Base-by-base conservation (phyloP, 1,284 basidiomycete genomes). In the Coniferiporia weirii region DNA sequence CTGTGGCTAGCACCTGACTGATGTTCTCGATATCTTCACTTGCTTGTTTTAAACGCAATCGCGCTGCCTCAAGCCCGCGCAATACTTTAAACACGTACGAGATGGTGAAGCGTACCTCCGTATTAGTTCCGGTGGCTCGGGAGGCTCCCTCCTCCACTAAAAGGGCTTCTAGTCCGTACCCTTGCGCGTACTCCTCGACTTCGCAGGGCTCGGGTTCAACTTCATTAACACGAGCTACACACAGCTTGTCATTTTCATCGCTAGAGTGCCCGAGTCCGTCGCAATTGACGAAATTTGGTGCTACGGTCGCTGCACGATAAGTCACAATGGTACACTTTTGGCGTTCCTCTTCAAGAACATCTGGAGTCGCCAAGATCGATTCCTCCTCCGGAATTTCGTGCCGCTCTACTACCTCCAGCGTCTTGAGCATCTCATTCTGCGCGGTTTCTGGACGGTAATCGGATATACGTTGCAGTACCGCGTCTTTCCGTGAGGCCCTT, bases 21-120 rank as follows among this genome's bases (percentile, higher is more conserved):
- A 27, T 15, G 19, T 48, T 34, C 20, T 43, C 45, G 32, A 38
- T 17, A 5, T 56, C 45, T 19, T 15, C 9, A 34, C 35, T 34
- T 12, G 34, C 45, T 7, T 17, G 34, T 12, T 17, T 35, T 10
- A 38, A 22, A 7, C 48, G 17, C 9, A 48, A 32, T 22, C 34
- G 46, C 20, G 45, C 54, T 22, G n/a, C 34, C 35, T 56, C 45
- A 7, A 56, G 54, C 46, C 46, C 54, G n/a, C 43, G 12, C 22
- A 38, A 22, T 12, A 54, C 13, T 20, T 27, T 20, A 36, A 17
- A 17, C 27, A 27, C 50, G 20, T 52, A 38, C 17, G 50, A 40
- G 9, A 35, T 17, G 50, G 27, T 27, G 27, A 2, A 3, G 27
- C 27, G 27, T 5, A 27, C 27, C 5, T 27, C 5, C 27, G 2